Base-by-base conservation (phyloP, 2,329 filamentous ascomycete genomes). In the Emergomyces orientalis region DNA sequence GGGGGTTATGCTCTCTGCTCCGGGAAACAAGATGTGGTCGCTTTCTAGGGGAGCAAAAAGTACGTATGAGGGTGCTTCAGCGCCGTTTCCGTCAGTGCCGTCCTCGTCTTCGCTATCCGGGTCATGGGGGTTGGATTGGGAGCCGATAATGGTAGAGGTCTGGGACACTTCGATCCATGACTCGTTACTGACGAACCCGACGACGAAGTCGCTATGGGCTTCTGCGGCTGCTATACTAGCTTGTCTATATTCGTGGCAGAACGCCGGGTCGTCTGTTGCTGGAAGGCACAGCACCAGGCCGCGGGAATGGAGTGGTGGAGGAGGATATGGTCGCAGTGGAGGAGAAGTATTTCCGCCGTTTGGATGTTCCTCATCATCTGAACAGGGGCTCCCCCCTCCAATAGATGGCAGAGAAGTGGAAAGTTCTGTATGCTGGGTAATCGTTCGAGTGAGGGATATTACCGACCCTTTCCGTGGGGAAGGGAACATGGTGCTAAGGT, bases 361-460 rank as follows among this genome's bases (percentile, higher is more conserved):
- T 52, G 58, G 37, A 45, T 62, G 63, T n/a, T 65, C 60, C 56
- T 62, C 63, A 25, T 47, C 39, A 25, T 62, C 51, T 7, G 49
- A 61, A 17, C 61, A 57, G 7, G 45, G 43, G 13, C 60, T 43
- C 17, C 63, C 63, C n/a, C 62, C 64, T 17, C 22, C 56, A 22
- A 59, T 59, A 0, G 55, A 47, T 37, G 56, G 60, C 14, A 55
- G 56, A 55, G 68, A 63, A 39, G 67, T 61, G 25, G 71, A 72
- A 30, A 69, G 67, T 58, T 75, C 73, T 32, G 73, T 73, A 34
- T 74, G 71, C 62, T 75, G 70, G 32, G 71, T 72, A 62, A 76
- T 73, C 4, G 75, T 76, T 47, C 74, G 74, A 3, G 75, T 78
- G 56, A 78, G 71, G 9, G 76, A 77, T 56, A 78, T 78, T 17